These are phyloP conservation scores for Lyophyllum shimeji DNA, from an alignment of 768 basidiomycete species.

Conservation along the genomic window DNA sequence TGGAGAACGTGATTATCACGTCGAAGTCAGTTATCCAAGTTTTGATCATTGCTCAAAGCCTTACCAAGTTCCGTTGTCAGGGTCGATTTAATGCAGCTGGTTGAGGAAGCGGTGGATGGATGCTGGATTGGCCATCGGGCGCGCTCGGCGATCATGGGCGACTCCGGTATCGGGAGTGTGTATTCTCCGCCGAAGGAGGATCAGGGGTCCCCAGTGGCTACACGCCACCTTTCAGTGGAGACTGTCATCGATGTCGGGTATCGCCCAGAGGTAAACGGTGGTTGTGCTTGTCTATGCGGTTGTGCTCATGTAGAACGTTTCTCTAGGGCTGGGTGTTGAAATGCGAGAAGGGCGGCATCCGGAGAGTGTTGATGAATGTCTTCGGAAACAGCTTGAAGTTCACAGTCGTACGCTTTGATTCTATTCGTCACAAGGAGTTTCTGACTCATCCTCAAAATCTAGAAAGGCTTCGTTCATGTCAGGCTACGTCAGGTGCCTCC, in stretches of 20 bases:
- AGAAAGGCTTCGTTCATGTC: conserved; percentile 89
- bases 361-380: conserved; percentile 91
- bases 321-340: conserved; percentile 79
- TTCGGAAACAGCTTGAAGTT: conserved; percentile 95
- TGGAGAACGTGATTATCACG: conserved; percentile 72
- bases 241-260: conserved; percentile 85
- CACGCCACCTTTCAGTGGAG: conserved; percentile 57
- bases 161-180: conserved; percentile 86
- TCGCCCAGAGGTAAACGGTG: conserved; percentile 52
- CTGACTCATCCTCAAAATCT: not conserved
- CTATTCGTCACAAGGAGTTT: not conserved
- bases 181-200: conserved; percentile 82
- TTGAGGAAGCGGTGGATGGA: conserved; percentile 89
- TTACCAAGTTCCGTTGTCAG: conserved; percentile 24
- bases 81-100: conserved; percentile 77
- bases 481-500: conserved; percentile 71
- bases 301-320: not conserved
- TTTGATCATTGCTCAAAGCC: not conserved
- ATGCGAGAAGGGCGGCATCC: conserved; percentile 91
- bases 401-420: conserved; percentile 57
- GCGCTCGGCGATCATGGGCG: conserved; percentile 63
- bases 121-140: conserved; percentile 94
- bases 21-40: conserved; percentile 47
- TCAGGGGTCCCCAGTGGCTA: conserved; percentile 38
- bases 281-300: not conserved